Percentiles rank a stretch among this genome's conserved stretches.
These are phyloP conservation scores for Drechmeria coniospora DNA, from an alignment of 2,329 filamentous ascomycete species.

Conservation along the genomic window DNA sequence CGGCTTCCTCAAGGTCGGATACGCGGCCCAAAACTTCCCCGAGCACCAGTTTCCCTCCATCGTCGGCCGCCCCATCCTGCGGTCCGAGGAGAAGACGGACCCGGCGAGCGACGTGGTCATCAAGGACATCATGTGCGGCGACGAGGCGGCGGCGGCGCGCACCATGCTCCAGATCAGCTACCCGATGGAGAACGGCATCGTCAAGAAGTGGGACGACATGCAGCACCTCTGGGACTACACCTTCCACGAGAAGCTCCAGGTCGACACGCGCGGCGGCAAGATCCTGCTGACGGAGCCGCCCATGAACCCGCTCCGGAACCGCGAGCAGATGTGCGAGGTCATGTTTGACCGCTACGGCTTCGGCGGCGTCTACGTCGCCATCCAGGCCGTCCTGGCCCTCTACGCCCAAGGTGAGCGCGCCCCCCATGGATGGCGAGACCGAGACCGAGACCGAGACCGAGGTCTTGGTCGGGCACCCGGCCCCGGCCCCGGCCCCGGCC, in stretches of 20 bases:
- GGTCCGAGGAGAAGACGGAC: conserved; percentile 70
- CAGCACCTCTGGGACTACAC: conserved; percentile 99
- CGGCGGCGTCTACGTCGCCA: conserved; percentile 93
- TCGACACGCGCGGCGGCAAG: conserved; percentile 84
- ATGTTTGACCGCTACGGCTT: conserved; percentile 98
- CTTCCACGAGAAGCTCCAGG: conserved; percentile 90
- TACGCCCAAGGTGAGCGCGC: conserved; percentile 74
- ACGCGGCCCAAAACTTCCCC: conserved; percentile 98
- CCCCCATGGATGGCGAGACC: background rate
- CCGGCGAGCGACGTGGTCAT: conserved; percentile 41
- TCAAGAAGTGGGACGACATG: conserved; percentile 99
- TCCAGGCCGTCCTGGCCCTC: conserved; percentile 87
- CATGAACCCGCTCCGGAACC: conserved; percentile 93
- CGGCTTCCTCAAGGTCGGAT: conserved; percentile 98
- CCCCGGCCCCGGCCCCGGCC: too few species aligned
- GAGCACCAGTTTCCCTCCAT: conserved; percentile 98
- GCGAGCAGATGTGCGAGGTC: conserved; percentile 95
- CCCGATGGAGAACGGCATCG: conserved; percentile 99
- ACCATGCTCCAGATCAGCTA: conserved; percentile 98
- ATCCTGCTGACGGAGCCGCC: conserved; percentile 94
- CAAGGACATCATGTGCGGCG: conserved; percentile 99
- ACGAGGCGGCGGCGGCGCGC: conserved; percentile 88
- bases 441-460: too few species aligned
- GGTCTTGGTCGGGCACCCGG: too few species aligned
- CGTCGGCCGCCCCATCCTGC: conserved; percentile 91